Evolutionary conservation across 2,329 filamentous ascomycete genomes (phyloP), one percentile per base, ranked within the genome.

Genomic region (Juglanconis juglandina): DNA sequence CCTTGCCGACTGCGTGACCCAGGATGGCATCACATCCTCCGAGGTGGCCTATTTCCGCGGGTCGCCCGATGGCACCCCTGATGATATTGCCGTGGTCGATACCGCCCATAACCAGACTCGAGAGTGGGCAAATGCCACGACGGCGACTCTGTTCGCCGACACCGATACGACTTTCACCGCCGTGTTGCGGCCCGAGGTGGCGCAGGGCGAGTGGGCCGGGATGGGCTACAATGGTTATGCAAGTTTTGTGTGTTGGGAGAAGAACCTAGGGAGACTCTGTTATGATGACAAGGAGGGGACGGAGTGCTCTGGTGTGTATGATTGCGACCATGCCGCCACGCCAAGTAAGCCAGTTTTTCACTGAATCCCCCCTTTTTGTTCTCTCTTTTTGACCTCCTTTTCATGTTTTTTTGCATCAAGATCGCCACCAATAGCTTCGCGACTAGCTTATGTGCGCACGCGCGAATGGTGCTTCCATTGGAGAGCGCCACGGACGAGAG

Each of bases 1-100:
- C 24, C 68, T 74, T 14, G 68, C 68, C 49, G 68, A 74, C 64
- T 74, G 72, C 65, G 60, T 65, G 33, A 51, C 39, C 7, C n/a
- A 24, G 17, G 58, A 61, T 13, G 61, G 67, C 24, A 47, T 67
- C 3, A 35, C 66, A 5, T 70, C 70, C 9, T 74, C 72, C 4
- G 69, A 73, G 59, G 69, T 71, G 61, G 67, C 72, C 54, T 74
- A 73, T 63, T 74, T 66, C 62, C 32, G 42, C 1, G 63, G 62
- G 14, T 30, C 56, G 2, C 65, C 65, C 5, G 60, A 63, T 37
- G 30, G 33, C 13, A 50, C 44, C 9, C 71, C 72, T 0, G 41
- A 68, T 5, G 72, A 73, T 46, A 66, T 70, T 14, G 65, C 69
- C 24, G 51, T 68, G 11, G 68, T 74, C 7, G 59, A 60, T 5